Evolutionary conservation across 1,139 yeast species (phyloP), one percentile per base, ranked within the genome.

Genomic region (Yamadazyma dendronema): DNA sequence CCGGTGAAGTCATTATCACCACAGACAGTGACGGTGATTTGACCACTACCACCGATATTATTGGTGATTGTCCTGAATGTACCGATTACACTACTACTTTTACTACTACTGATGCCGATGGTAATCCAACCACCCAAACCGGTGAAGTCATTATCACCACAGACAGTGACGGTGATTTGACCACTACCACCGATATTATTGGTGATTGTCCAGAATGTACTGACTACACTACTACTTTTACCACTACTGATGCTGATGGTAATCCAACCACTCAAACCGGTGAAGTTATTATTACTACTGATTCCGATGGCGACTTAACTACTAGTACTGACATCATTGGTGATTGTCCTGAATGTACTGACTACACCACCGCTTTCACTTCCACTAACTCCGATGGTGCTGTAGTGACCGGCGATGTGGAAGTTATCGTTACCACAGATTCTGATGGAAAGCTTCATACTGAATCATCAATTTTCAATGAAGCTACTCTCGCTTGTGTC

Each of bases 371-470:
- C 11, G 24, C 31, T 12, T 24, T 34, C 31, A 35, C 30, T 15
- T 34, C 37, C 27, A 30, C 33, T 24, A 30, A 29, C 12, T 22
- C 35, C 17, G 31, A 30, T 21, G 39, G 36, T 17, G 6, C 13
- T 13, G 16, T 31, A 14, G 23, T 27, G 12, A 37, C 39, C 17
- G 27, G 28, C 13, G 30, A 40, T n/a, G 38, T 30, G 14, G 40
- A 40, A 13, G 38, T 40, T 10, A 36, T 41, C 22, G 44, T 43
- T 12, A 46, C 46, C 2, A 45, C 50, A 19, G 33, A 44, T 28
- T 34, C 44, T 12, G 37, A 37, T n/a, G 43, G 46, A 30, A 34
- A 35, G 13, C 21, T 35, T 11, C 16, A 22, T 14, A 43, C 50
- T n/a, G 29, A 34, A 33, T 40, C 46, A 30, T 34, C 34, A 14